phyloP scores from a whole-genome alignment of 176 grass and related monocot genomes.

The sorghum (Sorghum bicolor) region Sorghum_bicolor_NCBIv3 NC_012871.2:25317001-25317500 shows the following conservation, averaged over 20 bases:
- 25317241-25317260: slow-evolving; percentile 83
- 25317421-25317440: slow-evolving; percentile 96
- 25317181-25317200: not conserved
- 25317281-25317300: slow-evolving; percentile 85
- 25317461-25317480: slow-evolving; percentile 98
- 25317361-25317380: not conserved
- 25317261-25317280: slow-evolving; percentile 87
- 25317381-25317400: not conserved
- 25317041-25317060: too few species aligned
- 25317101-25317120: not conserved
- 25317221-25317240: slow-evolving; percentile 7
- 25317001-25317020: too few species aligned
- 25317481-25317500: slow-evolving; percentile 85
- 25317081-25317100: not conserved
- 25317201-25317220: not conserved
- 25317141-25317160: not conserved
- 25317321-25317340: slow-evolving; percentile 87
- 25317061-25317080: too few species aligned
- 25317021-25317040: too few species aligned
- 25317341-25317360: slow-evolving; percentile 98
- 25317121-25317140: not conserved
- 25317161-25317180: not conserved
- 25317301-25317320: slow-evolving; percentile 65
- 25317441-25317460: slow-evolving; percentile 93
- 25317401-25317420: slow-evolving; percentile 31